A percentile compares a stretch with the other conserved stretches of the same genome.
Evolutionary conservation across 257 asterid genomes (phyloP).

Genomic region (Capsicum chinense): DNA sequence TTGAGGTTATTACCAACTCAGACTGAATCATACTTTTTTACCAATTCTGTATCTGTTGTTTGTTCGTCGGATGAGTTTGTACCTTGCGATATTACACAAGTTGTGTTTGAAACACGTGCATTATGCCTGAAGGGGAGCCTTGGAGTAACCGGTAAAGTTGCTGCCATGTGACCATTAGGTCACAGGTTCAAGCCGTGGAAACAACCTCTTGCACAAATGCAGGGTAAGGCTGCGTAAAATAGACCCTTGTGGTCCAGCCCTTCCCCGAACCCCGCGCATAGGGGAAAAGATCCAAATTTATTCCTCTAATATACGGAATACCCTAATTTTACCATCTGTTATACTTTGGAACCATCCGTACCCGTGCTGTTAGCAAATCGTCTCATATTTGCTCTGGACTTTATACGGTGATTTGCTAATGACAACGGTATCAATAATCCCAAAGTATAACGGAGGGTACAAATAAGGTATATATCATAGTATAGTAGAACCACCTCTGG

Average conservation of each 20-base stretch:
- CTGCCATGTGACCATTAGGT: too few species aligned
- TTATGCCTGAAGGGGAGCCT: too few species aligned
- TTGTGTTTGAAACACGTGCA: neutral
- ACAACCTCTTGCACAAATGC: too few species aligned
- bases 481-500: neutral
- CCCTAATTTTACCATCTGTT: neutral
- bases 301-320: neutral
- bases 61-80: neutral
- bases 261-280: too few species aligned
- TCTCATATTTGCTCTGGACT: neutral
- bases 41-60: neutral
- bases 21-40: neutral
- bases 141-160: too few species aligned
- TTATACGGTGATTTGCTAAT: neutral
- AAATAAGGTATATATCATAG: neutral
- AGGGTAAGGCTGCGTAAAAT: too few species aligned
- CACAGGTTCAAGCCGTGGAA: too few species aligned
- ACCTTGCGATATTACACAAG: neutral
- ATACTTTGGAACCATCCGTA: neutral
- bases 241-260: too few species aligned
- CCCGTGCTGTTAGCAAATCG: neutral
- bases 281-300: neutral
- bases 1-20: conserved; percentile 14
- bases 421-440: neutral
- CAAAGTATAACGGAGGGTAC: neutral